Percentiles rank a stretch among this genome's conserved stretches.
Evolutionary conservation across 2,329 filamentous ascomycete genomes (phyloP).

Genomic region (Arthrobotrys pseudoclavata): DNA sequence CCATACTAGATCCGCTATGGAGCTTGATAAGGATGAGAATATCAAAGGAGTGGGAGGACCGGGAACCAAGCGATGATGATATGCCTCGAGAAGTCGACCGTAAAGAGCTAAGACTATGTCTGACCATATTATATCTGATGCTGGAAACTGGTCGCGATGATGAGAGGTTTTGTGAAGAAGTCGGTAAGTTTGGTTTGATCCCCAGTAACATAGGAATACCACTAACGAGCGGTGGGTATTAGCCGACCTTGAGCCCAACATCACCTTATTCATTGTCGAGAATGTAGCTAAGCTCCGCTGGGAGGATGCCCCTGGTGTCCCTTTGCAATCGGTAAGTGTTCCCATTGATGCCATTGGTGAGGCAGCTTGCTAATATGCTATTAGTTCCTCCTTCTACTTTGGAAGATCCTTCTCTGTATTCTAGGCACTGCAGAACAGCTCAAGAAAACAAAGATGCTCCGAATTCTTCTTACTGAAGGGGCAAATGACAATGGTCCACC

Average conservation of each 20-base stretch:
- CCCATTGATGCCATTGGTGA: neutral
- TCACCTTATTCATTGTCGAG: constrained; percentile 66
- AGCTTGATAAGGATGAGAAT: constrained; percentile 63
- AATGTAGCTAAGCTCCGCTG: constrained; percentile 68
- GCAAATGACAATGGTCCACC: constrained; percentile 80
- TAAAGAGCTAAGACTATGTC: constrained; percentile 62
- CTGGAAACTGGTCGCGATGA: constrained; percentile 61
- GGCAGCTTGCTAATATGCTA: neutral
- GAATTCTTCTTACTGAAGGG: constrained; percentile 83
- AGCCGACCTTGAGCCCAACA: constrained; percentile 61
- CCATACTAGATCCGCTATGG: constrained; percentile 61
- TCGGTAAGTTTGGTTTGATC: constrained; percentile 29
- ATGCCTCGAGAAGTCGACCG: constrained; percentile 58
- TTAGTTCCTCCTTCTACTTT: constrained; percentile 80
- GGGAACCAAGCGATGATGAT: constrained; percentile 58
- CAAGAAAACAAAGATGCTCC: constrained; percentile 60
- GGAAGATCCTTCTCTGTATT: constrained; percentile 55
- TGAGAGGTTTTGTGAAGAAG: constrained; percentile 61
- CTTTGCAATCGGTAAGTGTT: constrained; percentile 40
- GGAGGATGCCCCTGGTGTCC: constrained; percentile 62
- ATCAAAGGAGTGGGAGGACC: constrained; percentile 62
- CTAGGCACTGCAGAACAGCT: constrained; percentile 45
- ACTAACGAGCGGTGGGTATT: neutral
- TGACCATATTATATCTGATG: constrained; percentile 63
- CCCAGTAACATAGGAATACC: neutral